Evolutionary conservation across 2,329 filamentous ascomycete species (phyloP).

Genomic region (Periconia macrospinosa): DNA sequence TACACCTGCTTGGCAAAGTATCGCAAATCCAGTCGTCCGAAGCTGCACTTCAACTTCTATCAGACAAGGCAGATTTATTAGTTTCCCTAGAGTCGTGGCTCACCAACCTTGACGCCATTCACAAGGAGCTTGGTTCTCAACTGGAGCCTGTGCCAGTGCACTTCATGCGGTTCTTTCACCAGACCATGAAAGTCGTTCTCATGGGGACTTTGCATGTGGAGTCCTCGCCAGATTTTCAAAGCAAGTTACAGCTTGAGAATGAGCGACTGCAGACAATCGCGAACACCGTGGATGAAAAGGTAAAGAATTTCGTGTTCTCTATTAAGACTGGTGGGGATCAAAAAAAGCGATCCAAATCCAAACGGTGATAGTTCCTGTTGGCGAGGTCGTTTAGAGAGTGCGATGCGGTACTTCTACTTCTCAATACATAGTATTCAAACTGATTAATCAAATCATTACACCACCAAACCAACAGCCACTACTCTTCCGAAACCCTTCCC

Average conservation of each 20-base stretch:
- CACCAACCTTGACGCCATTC: slow-evolving; percentile 8
- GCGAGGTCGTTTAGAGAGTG: too few relatives aligned
- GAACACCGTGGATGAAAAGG: slow-evolving; percentile 7
- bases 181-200: slow-evolving; percentile 17
- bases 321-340: too few relatives aligned
- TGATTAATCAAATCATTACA: too few relatives aligned
- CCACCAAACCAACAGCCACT: background rate
- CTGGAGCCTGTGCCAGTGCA: slow-evolving; percentile 14
- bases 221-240: slow-evolving; percentile 10
- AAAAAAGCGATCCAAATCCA: too few relatives aligned
- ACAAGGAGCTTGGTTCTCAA: slow-evolving; percentile 1
- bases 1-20: slow-evolving; percentile 18
- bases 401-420: too few relatives aligned
- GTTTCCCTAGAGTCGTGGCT: slow-evolving; percentile 16
- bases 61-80: slow-evolving; percentile 15
- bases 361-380: too few relatives aligned
- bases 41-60: slow-evolving; percentile 13
- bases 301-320: slow-evolving; percentile 1
- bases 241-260: slow-evolving; percentile 7
- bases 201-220: slow-evolving; percentile 11
- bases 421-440: too few relatives aligned
- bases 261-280: slow-evolving; percentile 9
- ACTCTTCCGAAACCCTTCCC: background rate
- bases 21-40: slow-evolving; percentile 11
- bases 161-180: slow-evolving; percentile 22